These are phyloP conservation scores for Hemileccinum rubropunctum DNA, from an alignment of 768 basidiomycete genomes.

Conservation along the genomic window DNA sequence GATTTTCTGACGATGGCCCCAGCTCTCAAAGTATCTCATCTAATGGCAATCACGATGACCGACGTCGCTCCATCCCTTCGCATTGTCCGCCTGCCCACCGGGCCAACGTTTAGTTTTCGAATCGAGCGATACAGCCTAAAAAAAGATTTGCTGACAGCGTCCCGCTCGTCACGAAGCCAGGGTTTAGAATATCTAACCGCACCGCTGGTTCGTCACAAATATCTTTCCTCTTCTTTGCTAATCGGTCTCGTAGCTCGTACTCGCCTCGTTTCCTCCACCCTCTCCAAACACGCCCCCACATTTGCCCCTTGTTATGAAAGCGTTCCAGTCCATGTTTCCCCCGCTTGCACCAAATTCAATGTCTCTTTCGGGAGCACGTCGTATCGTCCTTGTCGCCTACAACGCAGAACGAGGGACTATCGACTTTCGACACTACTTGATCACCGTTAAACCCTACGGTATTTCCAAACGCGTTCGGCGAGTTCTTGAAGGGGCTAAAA, in stretches of 20 bases:
- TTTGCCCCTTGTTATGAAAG: conserved; percentile 88
- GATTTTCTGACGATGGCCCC: conserved; percentile 94
- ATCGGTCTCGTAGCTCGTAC: conserved; percentile 58
- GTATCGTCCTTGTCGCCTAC: conserved; percentile 92
- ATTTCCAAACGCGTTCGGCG: conserved; percentile 89
- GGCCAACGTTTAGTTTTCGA: conserved; percentile 92
- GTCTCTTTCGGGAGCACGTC: conserved; percentile 83
- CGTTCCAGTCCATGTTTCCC: conserved; percentile 95
- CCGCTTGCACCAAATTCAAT: conserved; percentile 81
- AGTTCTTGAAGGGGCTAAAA: conserved; percentile 65
- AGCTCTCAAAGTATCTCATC: conserved; percentile 84
- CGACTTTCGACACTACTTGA: conserved; percentile 92
- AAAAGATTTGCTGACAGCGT: conserved; percentile 73
- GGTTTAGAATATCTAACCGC: conserved; percentile 90
- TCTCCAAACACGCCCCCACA: conserved; percentile 77
- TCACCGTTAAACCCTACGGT: conserved; percentile 93
- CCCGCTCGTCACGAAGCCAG: conserved; percentile 66
- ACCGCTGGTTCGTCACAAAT: conserved; percentile 65
- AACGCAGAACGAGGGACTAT: conserved; percentile 82
- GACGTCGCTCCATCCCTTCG: conserved; percentile 82
- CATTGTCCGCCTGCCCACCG: conserved; percentile 81
- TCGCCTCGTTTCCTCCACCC: conserved; percentile 80
- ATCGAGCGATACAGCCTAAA: conserved; percentile 90
- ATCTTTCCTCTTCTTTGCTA: background rate
- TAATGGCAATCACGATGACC: conserved; percentile 89